A percentile compares a stretch with the other conserved stretches of the same genome.
phyloP scores from a whole-genome alignment of 139 green algal species.

The Nannochloris sp. region DNA sequence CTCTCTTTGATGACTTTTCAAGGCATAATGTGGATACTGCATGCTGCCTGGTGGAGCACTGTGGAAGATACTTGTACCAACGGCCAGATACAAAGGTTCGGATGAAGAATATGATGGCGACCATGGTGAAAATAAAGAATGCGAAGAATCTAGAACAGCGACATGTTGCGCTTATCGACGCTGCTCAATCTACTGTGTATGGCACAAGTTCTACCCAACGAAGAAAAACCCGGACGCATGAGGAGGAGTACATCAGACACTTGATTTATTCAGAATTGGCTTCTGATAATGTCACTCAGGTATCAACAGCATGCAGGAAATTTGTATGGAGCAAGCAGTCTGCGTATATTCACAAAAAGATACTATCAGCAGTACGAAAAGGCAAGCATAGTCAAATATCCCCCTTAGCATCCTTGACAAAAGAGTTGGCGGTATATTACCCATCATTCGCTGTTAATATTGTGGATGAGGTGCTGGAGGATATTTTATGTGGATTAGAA shows the following conservation, averaged over 20 bases:
- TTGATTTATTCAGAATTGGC: slow-evolving; percentile 68
- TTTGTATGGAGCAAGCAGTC: slow-evolving; percentile 31
- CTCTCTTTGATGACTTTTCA: slow-evolving; percentile 73
- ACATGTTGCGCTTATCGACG: slow-evolving; percentile 72
- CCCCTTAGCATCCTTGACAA: slow-evolving; percentile 65
- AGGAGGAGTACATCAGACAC: slow-evolving; percentile 86
- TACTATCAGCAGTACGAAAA: slow-evolving; percentile 61
- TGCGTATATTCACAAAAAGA: slow-evolving; percentile 69
- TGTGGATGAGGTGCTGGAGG: slow-evolving; percentile 78
- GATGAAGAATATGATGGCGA: slow-evolving; percentile 78
- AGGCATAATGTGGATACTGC: slow-evolving; percentile 80
- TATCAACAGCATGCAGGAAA: no score
- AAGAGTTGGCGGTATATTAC: slow-evolving; percentile 70
- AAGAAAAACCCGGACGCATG: slow-evolving; percentile 37
- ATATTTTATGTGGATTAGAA: slow-evolving; percentile 70
- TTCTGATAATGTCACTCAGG: not conserved
- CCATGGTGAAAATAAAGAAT: slow-evolving; percentile 82
- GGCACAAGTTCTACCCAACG: not conserved
- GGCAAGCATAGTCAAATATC: slow-evolving; percentile 55
- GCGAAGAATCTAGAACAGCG: slow-evolving; percentile 72
- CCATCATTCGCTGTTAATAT: slow-evolving; percentile 61
- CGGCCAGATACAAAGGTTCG: slow-evolving; percentile 53
- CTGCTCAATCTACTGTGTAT: slow-evolving; percentile 64
- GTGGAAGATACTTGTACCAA: slow-evolving; percentile 71
- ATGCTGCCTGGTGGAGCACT: slow-evolving; percentile 74